These are phyloP conservation scores for Prunus mira DNA, from an alignment of 306 rosid species.

Conservation along the genomic window DNA sequence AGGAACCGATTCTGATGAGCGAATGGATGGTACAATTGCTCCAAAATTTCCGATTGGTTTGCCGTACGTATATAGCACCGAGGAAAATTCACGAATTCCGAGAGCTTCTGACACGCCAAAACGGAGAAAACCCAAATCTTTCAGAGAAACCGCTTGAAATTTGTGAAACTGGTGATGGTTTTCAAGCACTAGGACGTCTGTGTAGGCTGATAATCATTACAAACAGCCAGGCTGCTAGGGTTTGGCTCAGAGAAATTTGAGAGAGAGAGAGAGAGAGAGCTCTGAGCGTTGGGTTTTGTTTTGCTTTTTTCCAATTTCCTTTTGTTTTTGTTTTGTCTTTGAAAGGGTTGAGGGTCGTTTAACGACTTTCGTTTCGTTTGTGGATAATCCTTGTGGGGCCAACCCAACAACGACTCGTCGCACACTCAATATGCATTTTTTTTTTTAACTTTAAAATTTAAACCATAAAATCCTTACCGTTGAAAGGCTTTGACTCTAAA, in stretches of 20 bases:
- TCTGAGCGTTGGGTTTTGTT: not conserved
- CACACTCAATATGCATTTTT: too few species aligned
- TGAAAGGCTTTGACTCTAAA: too few species aligned
- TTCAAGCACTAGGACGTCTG: not conserved
- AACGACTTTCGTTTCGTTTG: too few species aligned
- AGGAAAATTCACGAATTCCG: conserved; percentile 20
- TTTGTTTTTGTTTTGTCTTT: not conserved
- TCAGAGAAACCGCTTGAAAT: not conserved
- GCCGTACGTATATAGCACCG: conserved; percentile 13
- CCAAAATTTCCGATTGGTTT: conserved; percentile 25
- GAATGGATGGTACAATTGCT: not conserved
- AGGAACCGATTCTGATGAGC: conserved; percentile 5
- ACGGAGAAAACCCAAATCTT: conserved; percentile 4
- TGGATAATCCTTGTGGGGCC: not conserved
- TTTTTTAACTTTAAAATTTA: too few species aligned
- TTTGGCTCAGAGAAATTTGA: conserved; percentile 33
- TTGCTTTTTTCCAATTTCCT: not conserved
- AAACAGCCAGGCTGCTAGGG: conserved; percentile 18
- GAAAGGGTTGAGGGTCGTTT: too few species aligned
- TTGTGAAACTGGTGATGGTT: conserved; percentile 3
- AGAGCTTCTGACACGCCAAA: not conserved
- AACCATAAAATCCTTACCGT: too few species aligned
- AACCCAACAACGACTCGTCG: not conserved
- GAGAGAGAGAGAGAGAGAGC: not conserved
- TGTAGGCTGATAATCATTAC: not conserved